A percentile compares a stretch with the other conserved stretches of the same genome.
Evolutionary conservation across 805 yeast species (phyloP).

Genomic region (Sugiyamaella lignohabitans): DNA sequence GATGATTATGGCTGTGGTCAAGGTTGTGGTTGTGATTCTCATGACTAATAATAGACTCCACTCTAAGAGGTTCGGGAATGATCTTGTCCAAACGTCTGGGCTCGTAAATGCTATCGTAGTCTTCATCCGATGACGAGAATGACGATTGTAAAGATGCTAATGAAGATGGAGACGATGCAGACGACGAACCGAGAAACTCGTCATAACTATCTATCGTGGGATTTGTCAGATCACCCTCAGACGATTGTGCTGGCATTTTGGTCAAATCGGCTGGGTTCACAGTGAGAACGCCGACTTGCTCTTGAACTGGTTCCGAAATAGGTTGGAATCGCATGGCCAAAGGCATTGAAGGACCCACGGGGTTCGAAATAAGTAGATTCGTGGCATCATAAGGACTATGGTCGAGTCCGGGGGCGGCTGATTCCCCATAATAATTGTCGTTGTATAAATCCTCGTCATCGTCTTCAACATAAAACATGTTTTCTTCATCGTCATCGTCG

Average conservation of each 20-base stretch:
- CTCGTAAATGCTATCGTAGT: not conserved
- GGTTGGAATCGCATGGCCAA: not conserved
- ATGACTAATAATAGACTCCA: no score
- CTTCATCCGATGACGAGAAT: not conserved
- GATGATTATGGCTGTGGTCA: no score
- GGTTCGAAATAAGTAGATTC: not conserved
- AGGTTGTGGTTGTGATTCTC: no score
- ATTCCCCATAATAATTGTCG: not conserved
- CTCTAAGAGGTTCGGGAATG: not conserved
- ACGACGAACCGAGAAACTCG: not conserved
- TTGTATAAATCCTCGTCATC: not conserved
- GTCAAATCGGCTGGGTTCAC: not conserved
- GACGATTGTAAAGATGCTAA: no score
- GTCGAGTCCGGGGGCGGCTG: no score
- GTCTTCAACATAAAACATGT: not conserved
- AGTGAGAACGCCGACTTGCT: not conserved
- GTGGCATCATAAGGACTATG: not conserved
- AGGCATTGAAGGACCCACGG: not conserved
- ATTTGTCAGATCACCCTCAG: no score
- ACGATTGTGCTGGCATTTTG: no score
- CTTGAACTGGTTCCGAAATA: not conserved
- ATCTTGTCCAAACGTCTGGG: not conserved
- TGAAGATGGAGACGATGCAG: not conserved
- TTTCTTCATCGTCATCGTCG: constrained; percentile 15
- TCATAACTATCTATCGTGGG: not conserved